Evolutionary conservation across 2,329 filamentous ascomycete genomes (phyloP).

Genomic region (Trichothecium roseum): DNA sequence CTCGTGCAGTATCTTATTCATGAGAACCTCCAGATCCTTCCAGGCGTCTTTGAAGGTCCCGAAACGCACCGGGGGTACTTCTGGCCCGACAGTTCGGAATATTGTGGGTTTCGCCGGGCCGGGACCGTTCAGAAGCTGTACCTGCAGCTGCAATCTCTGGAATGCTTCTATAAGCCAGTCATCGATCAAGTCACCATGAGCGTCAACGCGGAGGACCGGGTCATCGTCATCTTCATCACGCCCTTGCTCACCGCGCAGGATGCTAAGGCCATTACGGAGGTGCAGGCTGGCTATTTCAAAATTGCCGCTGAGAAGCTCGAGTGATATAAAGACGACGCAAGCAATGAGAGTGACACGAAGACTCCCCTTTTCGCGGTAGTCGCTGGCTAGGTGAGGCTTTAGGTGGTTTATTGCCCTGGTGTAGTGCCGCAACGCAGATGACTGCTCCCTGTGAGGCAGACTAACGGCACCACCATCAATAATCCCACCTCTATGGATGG

Average conservation of each 20-base stretch:
- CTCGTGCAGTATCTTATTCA: too few relatives aligned
- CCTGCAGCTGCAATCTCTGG: slow-evolving; percentile 16
- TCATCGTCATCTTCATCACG: background rate
- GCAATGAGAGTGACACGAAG: slow-evolving; percentile 24
- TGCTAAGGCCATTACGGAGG: slow-evolving; percentile 29
- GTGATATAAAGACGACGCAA: slow-evolving; percentile 23
- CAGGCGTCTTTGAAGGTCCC: too few relatives aligned
- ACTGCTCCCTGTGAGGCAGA: slow-evolving; percentile 11
- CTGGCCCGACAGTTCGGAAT: background rate
- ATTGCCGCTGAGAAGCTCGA: slow-evolving; percentile 24
- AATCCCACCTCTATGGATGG: slow-evolving; percentile 17
- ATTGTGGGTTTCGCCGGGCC: background rate
- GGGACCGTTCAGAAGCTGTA: slow-evolving; percentile 11
- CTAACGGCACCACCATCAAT: background rate
- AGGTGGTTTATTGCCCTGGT: slow-evolving; percentile 25
- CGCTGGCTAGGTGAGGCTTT: slow-evolving; percentile 16
- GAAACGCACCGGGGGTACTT: too few relatives aligned
- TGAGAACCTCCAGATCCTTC: too few relatives aligned
- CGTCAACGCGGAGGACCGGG: slow-evolving; percentile 5
- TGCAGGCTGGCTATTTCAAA: slow-evolving; percentile 26
- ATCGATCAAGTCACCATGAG: slow-evolving; percentile 20
- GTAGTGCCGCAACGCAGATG: slow-evolving; percentile 19
- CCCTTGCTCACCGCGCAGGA: slow-evolving; percentile 15
- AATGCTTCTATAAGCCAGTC: slow-evolving; percentile 33
- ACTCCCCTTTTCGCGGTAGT: slow-evolving; percentile 8